A percentile compares a stretch with the other conserved stretches of the same genome.
Evolutionary conservation across 2,329 filamentous ascomycete species (phyloP).

Genomic region (Ophiostoma triangulosporum): DNA sequence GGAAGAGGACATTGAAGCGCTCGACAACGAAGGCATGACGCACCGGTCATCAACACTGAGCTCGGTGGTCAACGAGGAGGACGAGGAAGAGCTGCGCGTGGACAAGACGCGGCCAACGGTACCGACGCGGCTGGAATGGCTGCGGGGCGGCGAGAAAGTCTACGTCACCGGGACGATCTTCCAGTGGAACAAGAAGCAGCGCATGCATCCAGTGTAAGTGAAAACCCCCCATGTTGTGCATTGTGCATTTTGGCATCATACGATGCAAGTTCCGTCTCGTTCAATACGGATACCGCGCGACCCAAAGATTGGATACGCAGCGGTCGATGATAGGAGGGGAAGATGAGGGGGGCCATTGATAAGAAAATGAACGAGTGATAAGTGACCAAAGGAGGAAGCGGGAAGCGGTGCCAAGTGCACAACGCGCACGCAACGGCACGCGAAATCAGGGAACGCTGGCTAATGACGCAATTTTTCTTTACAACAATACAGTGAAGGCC

Average conservation of each 20-base stretch:
- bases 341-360: not conserved
- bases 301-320: not conserved
- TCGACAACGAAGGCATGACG: conserved; percentile 34
- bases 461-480: not conserved
- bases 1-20: conserved; percentile 38
- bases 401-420: not conserved
- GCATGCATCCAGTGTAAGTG: conserved; percentile 71
- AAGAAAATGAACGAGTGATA: not conserved
- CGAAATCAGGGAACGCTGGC: not conserved
- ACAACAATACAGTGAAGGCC: conserved; percentile 30
- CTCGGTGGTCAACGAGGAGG: conserved; percentile 37
- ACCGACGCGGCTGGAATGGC: conserved; percentile 78
- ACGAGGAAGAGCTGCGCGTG: conserved; percentile 65
- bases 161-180: conserved; percentile 97
- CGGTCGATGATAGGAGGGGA: not conserved
- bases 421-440: not conserved
- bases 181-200: conserved; percentile 91
- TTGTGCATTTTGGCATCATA: not conserved
- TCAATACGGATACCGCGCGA: not conserved
- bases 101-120: conserved; percentile 67
- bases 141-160: conserved; percentile 67
- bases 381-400: not conserved
- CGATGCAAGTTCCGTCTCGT: not conserved
- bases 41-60: conserved; percentile 46
- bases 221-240: not conserved